These are phyloP conservation scores for Penicillium sp. DNA, from an alignment of 2,329 filamentous ascomycete genomes.

Conservation along the genomic window DNA sequence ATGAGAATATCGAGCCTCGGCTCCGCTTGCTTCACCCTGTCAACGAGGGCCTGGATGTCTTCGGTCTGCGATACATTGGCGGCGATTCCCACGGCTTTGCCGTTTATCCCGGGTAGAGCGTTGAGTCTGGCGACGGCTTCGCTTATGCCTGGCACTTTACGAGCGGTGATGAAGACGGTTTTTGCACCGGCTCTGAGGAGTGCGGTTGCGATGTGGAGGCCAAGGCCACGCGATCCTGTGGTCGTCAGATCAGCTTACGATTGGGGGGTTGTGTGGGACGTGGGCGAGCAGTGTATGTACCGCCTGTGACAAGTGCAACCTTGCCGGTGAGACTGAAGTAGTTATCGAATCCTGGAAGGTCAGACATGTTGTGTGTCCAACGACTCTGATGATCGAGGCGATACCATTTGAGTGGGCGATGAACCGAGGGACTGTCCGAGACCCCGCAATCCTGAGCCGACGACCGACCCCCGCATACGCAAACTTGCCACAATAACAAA, in stretches of 20 bases:
- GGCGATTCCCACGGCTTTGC: slow-evolving; percentile 18
- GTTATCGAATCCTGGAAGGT: slow-evolving; percentile 9
- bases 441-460: no score
- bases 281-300: neutral
- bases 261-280: neutral
- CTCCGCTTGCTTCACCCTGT: slow-evolving; percentile 6
- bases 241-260: neutral
- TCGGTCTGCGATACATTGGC: slow-evolving; percentile 15
- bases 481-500: no score
- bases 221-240: slow-evolving; percentile 17
- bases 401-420: no score
- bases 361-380: slow-evolving; percentile 9
- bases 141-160: slow-evolving; percentile 13
- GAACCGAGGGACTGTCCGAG: no score
- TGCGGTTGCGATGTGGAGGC: slow-evolving; percentile 17
- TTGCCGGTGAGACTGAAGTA: slow-evolving; percentile 19
- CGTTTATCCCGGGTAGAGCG: slow-evolving; percentile 14
- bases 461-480: no score
- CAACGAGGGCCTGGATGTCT: slow-evolving; percentile 15
- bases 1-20: slow-evolving; percentile 17
- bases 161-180: slow-evolving; percentile 20
- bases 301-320: slow-evolving; percentile 20
- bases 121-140: slow-evolving; percentile 17
- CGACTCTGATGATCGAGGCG: no score
- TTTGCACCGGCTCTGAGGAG: slow-evolving; percentile 17